phyloP scores from a whole-genome alignment of 2,329 filamentous ascomycete species.

The Lasiodiplodia sp. region DNA sequence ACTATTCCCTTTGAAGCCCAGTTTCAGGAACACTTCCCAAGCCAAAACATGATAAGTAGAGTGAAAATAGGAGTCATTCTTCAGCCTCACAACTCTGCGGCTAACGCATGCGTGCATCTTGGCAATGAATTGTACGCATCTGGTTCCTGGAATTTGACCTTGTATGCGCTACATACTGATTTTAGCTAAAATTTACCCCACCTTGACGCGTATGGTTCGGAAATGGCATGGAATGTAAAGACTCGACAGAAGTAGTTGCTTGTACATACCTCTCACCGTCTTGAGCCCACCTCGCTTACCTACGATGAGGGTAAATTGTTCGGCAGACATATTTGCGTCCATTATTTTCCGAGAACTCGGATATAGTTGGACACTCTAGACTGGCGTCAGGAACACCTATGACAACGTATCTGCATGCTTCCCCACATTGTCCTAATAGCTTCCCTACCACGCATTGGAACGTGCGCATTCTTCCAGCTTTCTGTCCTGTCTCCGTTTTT shows the following conservation, averaged over 20 bases:
- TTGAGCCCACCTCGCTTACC: background rate
- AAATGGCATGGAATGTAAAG: background rate
- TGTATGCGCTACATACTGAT: background rate
- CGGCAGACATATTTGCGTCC: background rate
- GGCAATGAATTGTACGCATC: background rate
- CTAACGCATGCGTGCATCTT: background rate
- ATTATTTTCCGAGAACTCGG: background rate
- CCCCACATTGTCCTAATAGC: background rate
- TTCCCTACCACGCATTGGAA: background rate
- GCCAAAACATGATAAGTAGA: background rate
- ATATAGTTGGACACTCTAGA: too few relatives aligned
- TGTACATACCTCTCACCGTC: background rate
- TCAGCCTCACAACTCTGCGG: background rate
- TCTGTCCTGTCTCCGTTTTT: background rate
- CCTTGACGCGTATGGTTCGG: background rate
- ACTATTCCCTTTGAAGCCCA: background rate
- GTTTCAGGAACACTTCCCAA: background rate
- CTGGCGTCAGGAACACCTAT: background rate
- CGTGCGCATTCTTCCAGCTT: background rate
- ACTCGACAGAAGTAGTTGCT: background rate
- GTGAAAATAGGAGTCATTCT: background rate
- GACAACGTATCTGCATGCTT: background rate
- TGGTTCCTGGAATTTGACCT: constrained; percentile 11
- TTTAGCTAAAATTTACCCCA: background rate
- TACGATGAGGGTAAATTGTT: background rate